These are phyloP conservation scores for Chloranthus sessilifolius DNA, from an alignment of 164 flowering plant species.

Conservation along the genomic window DNA sequence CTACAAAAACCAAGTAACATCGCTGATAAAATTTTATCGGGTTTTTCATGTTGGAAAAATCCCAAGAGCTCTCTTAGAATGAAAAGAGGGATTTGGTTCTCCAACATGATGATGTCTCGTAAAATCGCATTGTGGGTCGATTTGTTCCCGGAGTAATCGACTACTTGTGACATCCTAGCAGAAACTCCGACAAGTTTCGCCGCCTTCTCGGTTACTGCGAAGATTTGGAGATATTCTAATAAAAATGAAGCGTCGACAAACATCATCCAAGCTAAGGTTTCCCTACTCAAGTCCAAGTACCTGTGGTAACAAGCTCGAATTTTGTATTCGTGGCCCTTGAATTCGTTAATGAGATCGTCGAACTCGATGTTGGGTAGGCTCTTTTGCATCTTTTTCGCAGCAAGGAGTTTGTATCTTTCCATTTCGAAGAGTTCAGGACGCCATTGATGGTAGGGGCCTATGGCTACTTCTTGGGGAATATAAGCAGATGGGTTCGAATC, in stretches of 20 bases:
- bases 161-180: slow-evolving; percentile 6
- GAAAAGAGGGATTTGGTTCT: slow-evolving; percentile 22
- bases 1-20: slow-evolving; percentile 5
- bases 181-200: neutral
- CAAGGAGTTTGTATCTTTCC: slow-evolving; percentile 17
- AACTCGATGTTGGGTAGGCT: slow-evolving; percentile 4
- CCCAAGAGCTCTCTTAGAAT: slow-evolving; percentile 9
- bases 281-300: slow-evolving; percentile 12
- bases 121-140: slow-evolving; percentile 8
- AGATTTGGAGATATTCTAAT: slow-evolving; percentile 13
- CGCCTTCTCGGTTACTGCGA: neutral
- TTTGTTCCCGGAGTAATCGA: slow-evolving; percentile 6
- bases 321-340: slow-evolving; percentile 8
- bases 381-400: slow-evolving; percentile 12
- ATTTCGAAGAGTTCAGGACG: slow-evolving; percentile 16
- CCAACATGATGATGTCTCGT: slow-evolving; percentile 16
- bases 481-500: slow-evolving; percentile 14
- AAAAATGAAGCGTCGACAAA: slow-evolving; percentile 18
- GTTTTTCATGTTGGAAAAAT: neutral
- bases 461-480: slow-evolving; percentile 17
- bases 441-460: slow-evolving; percentile 22
- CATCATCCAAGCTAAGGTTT: slow-evolving; percentile 18
- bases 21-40: neutral
- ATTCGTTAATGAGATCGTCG: slow-evolving; percentile 5
- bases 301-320: slow-evolving; percentile 15